Conservation (phyloP, 441 rosid genomes). For the Brassica balearica region DNA sequence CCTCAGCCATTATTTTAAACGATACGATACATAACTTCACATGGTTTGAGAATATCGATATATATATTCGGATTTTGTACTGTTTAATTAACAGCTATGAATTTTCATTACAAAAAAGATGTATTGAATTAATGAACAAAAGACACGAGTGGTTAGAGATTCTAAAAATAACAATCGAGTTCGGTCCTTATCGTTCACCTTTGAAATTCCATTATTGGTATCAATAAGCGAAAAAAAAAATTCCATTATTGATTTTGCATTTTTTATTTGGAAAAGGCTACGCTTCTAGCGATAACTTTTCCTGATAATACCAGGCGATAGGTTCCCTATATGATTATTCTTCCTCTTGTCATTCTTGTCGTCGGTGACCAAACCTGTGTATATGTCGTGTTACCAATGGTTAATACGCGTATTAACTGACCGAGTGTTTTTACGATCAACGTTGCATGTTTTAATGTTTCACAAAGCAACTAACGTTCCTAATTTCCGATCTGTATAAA, state of each 20-base stretch:
- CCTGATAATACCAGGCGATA: slow-evolving; percentile 6
- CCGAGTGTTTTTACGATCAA: background rate
- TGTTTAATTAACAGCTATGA: background rate
- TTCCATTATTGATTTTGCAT: background rate
- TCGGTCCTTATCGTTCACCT: background rate
- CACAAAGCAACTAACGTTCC: slow-evolving; percentile 5
- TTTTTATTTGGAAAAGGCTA: background rate
- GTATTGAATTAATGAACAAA: slow-evolving; percentile 6
- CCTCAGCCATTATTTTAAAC: background rate
- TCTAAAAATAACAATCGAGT: background rate
- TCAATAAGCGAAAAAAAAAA: background rate
- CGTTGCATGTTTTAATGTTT: background rate
- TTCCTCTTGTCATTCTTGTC: background rate
- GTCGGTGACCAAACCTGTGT: slow-evolving; percentile 6
- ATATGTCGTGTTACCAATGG: background rate
- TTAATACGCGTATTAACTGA: background rate
- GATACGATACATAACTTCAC: background rate
- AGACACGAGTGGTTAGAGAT: slow-evolving; percentile 6
- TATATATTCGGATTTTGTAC: background rate
- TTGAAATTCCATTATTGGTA: slow-evolving; percentile 10
- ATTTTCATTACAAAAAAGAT: background rate
- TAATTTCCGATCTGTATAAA: background rate
- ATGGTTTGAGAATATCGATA: slow-evolving; percentile 6
- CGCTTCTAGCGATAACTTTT: slow-evolving; percentile 5
- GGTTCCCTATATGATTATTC: slow-evolving; percentile 8